Conservation (phyloP, 257 asterid species). For the Parsonsia alboflavescens region DNA sequence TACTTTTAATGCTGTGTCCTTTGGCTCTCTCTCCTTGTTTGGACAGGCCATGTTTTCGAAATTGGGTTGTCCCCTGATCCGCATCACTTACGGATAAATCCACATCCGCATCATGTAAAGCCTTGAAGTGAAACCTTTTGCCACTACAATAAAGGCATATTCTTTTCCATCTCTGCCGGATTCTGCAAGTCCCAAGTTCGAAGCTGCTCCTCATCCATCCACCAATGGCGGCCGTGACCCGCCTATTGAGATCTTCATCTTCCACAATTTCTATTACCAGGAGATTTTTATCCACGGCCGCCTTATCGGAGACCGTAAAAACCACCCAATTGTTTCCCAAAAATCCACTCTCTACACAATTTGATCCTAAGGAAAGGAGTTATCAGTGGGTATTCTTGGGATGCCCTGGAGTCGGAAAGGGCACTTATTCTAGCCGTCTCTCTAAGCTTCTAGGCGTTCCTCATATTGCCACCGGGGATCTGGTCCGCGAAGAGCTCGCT, state of each 20-base stretch:
- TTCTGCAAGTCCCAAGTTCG: background rate
- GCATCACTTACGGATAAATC: background rate
- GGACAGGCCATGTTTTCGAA: no score
- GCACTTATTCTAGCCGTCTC: slow-evolving; percentile 94
- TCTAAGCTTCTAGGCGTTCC: slow-evolving; percentile 81
- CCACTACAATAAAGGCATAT: background rate
- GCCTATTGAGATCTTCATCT: slow-evolving; percentile 58
- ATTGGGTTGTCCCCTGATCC: background rate
- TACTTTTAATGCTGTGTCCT: no score
- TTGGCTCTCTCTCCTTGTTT: no score
- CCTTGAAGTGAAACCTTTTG: background rate
- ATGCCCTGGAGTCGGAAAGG: slow-evolving; percentile 98
- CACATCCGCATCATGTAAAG: background rate
- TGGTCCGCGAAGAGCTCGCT: slow-evolving; percentile 85
- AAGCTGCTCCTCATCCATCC: background rate
- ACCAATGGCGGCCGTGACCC: slow-evolving; percentile 80
- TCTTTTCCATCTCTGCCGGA: slow-evolving; percentile 12
- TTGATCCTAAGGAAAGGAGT: slow-evolving; percentile 56
- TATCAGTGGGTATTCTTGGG: slow-evolving; percentile 94
- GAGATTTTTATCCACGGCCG: slow-evolving; percentile 52
- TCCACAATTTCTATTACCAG: slow-evolving; percentile 23
- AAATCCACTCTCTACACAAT: slow-evolving; percentile 20
- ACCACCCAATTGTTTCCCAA: slow-evolving; percentile 26
- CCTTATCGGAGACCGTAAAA: slow-evolving; percentile 33
- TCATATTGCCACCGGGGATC: slow-evolving; percentile 98